Base-by-base conservation (phyloP, 2,329 filamentous ascomycete genomes). In the Fusarium sp. region DNA sequence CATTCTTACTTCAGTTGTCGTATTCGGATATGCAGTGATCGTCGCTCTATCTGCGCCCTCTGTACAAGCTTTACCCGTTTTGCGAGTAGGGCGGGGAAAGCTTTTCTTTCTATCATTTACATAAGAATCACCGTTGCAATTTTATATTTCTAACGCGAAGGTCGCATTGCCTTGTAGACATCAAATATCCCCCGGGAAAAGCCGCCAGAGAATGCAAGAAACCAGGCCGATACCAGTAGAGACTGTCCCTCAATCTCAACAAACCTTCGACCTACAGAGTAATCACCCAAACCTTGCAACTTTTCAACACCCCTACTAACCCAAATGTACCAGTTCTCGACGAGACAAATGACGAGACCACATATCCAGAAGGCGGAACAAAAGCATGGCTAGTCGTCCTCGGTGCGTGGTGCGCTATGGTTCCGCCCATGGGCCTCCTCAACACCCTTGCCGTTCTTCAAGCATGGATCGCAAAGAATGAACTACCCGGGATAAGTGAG, bases 331-430 rank as follows among this genome's bases (percentile, higher is more conserved):
- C 13, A 44, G 41, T 44, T 11, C 22, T 44, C 9, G 41, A 44
- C 6, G 22, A 24, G 6, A 7, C 22, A 16, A 44, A 25, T 25
- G 41, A 44, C 6, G 41, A 25, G 15, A 11, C 20, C 9, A 25
- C 5, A 11, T 25, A 44, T 25, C 41, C 41, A 16, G 41, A 44
- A 44, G 41, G 41, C 10, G 41, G 41, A 18, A 44, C 22, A 16
- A 44, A 44, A 24, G 90, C 90, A 60, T 94, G 91, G 90, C 81
- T 89, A 12, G 90, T 93, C 18, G 90, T 94, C 2, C 78, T 92
- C 5, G 91, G 91, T 18, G 88, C 87, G 5, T 93, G 92, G 79
- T 86, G 85, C 88, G 85, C 88, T 6, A 87, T 93, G 76, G 81
- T 89, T 64, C 87, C 88, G 6, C 84, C 85, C 3, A 87, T 93